Evolutionary conservation across 805 yeast species (phyloP).

Genomic region (Barnettozyma siamensis): DNA sequence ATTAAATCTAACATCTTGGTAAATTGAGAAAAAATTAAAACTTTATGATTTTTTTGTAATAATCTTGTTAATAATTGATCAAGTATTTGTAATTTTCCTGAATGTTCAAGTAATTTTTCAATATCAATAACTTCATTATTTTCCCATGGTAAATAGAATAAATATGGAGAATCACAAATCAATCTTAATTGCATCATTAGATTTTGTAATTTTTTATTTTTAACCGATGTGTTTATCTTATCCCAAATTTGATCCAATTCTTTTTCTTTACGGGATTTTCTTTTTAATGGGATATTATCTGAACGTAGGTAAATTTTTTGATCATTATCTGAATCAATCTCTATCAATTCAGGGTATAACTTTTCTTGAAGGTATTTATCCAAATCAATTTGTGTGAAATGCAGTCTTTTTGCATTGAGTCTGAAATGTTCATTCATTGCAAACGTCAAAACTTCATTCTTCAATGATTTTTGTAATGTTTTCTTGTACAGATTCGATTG

Average conservation of each 20-base stretch:
- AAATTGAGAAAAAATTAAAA: constrained; percentile 84
- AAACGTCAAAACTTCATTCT: constrained; percentile 38
- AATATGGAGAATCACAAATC: constrained; percentile 80
- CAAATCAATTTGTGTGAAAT: constrained; percentile 25
- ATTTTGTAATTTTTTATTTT: constrained; percentile 54
- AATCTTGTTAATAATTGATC: constrained; percentile 56
- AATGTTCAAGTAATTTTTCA: constrained; percentile 41
- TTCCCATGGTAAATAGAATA: constrained; percentile 74
- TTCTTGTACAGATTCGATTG: constrained; percentile 61
- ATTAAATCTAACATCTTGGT: constrained; percentile 75
- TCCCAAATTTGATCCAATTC: constrained; percentile 11
- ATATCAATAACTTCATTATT: constrained; percentile 36
- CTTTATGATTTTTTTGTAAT: constrained; percentile 50
- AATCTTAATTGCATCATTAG: constrained; percentile 79
- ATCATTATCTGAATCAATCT: constrained; percentile 11
- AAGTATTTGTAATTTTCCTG: constrained; percentile 70
- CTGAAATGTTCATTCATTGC: constrained; percentile 47
- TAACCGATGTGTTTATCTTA: constrained; percentile 34
- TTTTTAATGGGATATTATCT: constrained; percentile 6
- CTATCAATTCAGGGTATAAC: constrained; percentile 26
- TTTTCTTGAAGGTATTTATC: constrained; percentile 38
- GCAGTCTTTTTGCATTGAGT: constrained; percentile 28
- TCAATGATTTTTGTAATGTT: constrained; percentile 42
- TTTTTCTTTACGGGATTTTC: constrained; percentile 8
- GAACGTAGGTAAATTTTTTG: constrained; percentile 7